Conservation (phyloP, 495 filamentous ascomycete species). For the Hypoxylon trugodes region DNA sequence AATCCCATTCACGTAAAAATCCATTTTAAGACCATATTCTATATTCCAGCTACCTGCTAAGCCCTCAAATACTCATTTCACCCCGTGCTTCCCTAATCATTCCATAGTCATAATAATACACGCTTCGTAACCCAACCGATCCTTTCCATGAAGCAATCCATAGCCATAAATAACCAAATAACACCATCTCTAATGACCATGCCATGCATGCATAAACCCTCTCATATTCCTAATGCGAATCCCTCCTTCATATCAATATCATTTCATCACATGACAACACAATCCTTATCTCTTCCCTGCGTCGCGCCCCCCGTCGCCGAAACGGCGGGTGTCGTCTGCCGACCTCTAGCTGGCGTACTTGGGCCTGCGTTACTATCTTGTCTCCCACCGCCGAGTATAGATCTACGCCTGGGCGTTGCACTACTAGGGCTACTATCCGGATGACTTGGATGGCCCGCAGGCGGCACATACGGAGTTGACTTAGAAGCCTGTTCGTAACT, state of each 20-base stretch:
- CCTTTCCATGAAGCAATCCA: not conserved
- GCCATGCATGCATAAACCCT: not conserved
- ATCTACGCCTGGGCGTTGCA: constrained; percentile 31
- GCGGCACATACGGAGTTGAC: constrained; percentile 69
- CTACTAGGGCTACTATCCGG: constrained; percentile 53
- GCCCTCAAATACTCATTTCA: no score
- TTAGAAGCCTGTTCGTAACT: constrained; percentile 83
- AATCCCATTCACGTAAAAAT: no score
- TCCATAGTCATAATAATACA: constrained; percentile 21
- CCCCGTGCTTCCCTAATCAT: no score
- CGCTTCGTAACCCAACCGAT: constrained; percentile 11
- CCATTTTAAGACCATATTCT: no score
- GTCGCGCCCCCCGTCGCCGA: constrained; percentile 21
- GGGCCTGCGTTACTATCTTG: constrained; percentile 26
- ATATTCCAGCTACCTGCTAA: no score
- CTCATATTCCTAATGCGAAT: not conserved
- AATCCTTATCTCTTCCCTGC: constrained; percentile 37
- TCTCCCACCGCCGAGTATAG: constrained; percentile 7
- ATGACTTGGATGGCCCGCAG: constrained; percentile 64
- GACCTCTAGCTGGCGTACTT: constrained; percentile 33
- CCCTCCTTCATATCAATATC: not conserved
- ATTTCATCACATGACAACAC: constrained; percentile 38
- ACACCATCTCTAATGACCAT: constrained; percentile 10
- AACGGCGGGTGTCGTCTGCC: constrained; percentile 37
- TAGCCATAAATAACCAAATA: constrained; percentile 12